Evolutionary conservation across 352 stramenopile species (phyloP), one percentile per base, ranked within the genome.

Genomic region (Vaucheria bursata): DNA sequence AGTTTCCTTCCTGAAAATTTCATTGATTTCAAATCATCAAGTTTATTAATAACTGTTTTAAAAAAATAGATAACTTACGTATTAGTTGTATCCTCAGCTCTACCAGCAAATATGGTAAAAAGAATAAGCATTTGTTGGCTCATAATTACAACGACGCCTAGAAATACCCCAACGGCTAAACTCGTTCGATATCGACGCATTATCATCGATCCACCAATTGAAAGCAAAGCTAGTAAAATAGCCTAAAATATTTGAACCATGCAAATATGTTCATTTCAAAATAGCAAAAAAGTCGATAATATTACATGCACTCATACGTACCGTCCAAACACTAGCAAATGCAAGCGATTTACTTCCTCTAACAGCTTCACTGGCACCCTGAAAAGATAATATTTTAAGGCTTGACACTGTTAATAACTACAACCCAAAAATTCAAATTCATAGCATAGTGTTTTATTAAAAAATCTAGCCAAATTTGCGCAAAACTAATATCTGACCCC

Each of bases 61-160:
- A n/a, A n/a, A n/a, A n/a, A n/a, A n/a, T n/a, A n/a, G n/a, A n/a
- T n/a, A n/a, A n/a, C 59, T 4, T 38, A 69, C 59, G 5, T 38
- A 29, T 18, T 18, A 12, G 71, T 36, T 32, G 59, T 65, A 25
- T 67, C 77, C 1, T 36, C 53, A 1, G 77, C 77, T 12, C 77
- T 67, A 0, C 77, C 77, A 3, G 64, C 53, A 52, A 83, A 83
- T 0, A 83, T 64, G 2, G 77, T 72, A 78, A 83, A 83, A 1
- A 83, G 53, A n/a, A 83, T 71, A 1, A 83, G 72, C 72, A 80
- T 81, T 1, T 78, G 77, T 65, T 83, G 77, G 71, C 88, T 87
- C 89, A 93, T 93, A 88, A 94, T 93, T 69, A 93, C 86, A 50
- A 94, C 89, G 74, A 94, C 88, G 82, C 90, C 90, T 70, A 94